Base-by-base conservation (phyloP, 345 rosid genomes). In the Acer yangbiense region DNA sequence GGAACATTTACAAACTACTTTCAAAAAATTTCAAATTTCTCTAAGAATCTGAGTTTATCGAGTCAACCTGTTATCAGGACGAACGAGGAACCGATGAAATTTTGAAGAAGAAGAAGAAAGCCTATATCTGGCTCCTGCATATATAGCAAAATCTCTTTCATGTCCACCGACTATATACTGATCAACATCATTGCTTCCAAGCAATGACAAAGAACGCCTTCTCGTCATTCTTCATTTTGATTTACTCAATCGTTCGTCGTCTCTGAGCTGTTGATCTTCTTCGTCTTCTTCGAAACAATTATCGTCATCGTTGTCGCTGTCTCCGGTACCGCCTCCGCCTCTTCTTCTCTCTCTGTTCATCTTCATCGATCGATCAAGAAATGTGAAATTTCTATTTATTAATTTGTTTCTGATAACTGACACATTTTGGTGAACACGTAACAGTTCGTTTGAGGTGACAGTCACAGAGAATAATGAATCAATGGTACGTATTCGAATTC, bases 11-110 rank as follows among this genome's bases (percentile, higher is more conserved):
- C 39, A 32, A 32, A 32, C 39, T 32, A 32, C 39, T 32, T 32
- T 32, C 4, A 32, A 32, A 32, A 32, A 32, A 32, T 2, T 3
- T 3, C 6, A 32, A 32, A 32, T 32, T 32, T 32, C 39, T 32
- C 39, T 32, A 32, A 3, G 39, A 32, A 32, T 32, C 39, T 32
- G 39, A 32, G 39, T 4, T 32, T 32, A 32, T 32, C 6, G 39
- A 32, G 39, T 2, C 39, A 32, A 32, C 88, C 85, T 41, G 20
- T 77, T 68, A 16, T 76, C 83, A n/a, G 87, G 88, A 23, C 12
- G 87, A 68, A 87, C 48, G 17, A 83, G 65, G 1, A 8, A 79
- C 14, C 68, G 29, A 3, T 7, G 77, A 4, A 23, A 4, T 1
- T 50, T 3, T 0, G 73, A 55, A n/a, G 80, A 32, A 32, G 39